Conservation (phyloP, 2,329 filamentous ascomycete genomes). For the Sporothrix euskadiensis region DNA sequence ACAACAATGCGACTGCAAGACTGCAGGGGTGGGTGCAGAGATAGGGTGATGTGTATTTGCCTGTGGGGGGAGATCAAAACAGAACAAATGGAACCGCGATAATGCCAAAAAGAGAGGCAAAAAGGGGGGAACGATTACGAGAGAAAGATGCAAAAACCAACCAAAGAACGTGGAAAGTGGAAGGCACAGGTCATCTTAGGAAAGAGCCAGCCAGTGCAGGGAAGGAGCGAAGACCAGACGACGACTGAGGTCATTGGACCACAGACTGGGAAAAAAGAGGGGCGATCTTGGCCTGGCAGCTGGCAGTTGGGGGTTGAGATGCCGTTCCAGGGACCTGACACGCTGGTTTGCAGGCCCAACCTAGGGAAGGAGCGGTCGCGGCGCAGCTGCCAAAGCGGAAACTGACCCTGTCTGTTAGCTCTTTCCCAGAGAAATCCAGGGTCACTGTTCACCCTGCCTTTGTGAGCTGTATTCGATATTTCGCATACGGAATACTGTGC, state of each 20-base stretch:
- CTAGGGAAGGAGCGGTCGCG: constrained; percentile 13
- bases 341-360: constrained; percentile 15
- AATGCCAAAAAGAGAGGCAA: neutral
- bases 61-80: neutral
- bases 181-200: neutral
- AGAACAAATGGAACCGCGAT: constrained; percentile 4
- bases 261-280: constrained; percentile 21
- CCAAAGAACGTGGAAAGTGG: neutral
- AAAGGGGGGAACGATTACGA: neutral
- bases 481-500: no score
- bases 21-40: neutral
- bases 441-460: neutral
- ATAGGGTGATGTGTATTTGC: neutral
- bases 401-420: neutral
- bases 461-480: neutral
- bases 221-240: constrained; percentile 7
- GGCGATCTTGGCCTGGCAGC: constrained; percentile 1
- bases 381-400: constrained; percentile 13
- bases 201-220: neutral
- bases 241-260: constrained; percentile 22
- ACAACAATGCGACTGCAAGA: neutral
- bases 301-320: constrained; percentile 11
- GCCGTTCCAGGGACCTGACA: neutral
- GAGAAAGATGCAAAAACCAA: constrained; percentile 2
- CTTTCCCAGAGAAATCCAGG: neutral